A percentile compares a stretch with the other conserved stretches of the same genome.
phyloP scores from a whole-genome alignment of 2,329 filamentous ascomycete species.

The Neopestalotiopsis clavispora region DNA sequence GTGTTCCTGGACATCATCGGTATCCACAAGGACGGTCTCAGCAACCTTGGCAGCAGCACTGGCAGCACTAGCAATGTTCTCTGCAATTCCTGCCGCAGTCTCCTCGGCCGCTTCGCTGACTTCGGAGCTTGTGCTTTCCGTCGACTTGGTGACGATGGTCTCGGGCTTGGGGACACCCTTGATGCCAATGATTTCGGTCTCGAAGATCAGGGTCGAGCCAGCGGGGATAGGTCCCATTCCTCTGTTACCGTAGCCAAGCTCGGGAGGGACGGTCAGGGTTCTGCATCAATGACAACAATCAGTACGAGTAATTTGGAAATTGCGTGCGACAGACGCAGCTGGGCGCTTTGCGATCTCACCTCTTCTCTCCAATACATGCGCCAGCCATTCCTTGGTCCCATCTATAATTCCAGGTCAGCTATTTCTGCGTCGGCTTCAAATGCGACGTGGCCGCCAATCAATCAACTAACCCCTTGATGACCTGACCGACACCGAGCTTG shows the following conservation, averaged over 20 bases:
- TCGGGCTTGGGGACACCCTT: constrained; percentile 67
- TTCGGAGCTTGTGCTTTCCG: constrained; percentile 31
- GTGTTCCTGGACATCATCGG: constrained; percentile 61
- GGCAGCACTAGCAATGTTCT: constrained; percentile 50
- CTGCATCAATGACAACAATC: constrained; percentile 40
- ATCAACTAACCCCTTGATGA: constrained; percentile 80
- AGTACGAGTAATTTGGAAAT: constrained; percentile 20
- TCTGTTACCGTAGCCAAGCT: constrained; percentile 79
- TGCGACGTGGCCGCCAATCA: neutral
- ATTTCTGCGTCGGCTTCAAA: neutral
- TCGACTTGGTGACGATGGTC: constrained; percentile 47
- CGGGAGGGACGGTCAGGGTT: constrained; percentile 87
- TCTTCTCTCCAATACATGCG: constrained; percentile 96
- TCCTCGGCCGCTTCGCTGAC: constrained; percentile 28
- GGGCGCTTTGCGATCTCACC: constrained; percentile 40
- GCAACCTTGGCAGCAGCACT: constrained; percentile 55
- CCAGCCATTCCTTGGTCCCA: constrained; percentile 91
- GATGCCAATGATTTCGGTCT: constrained; percentile 88
- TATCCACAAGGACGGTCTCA: constrained; percentile 58
- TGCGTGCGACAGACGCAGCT: neutral
- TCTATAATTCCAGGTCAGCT: constrained; percentile 43
- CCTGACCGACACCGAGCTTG: constrained; percentile 77
- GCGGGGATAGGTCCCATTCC: constrained; percentile 82
- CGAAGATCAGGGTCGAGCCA: constrained; percentile 84
- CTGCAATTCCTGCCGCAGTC: constrained; percentile 34